phyloP scores from a whole-genome alignment of 306 rosid species.

The Vigna angularis region DNA sequence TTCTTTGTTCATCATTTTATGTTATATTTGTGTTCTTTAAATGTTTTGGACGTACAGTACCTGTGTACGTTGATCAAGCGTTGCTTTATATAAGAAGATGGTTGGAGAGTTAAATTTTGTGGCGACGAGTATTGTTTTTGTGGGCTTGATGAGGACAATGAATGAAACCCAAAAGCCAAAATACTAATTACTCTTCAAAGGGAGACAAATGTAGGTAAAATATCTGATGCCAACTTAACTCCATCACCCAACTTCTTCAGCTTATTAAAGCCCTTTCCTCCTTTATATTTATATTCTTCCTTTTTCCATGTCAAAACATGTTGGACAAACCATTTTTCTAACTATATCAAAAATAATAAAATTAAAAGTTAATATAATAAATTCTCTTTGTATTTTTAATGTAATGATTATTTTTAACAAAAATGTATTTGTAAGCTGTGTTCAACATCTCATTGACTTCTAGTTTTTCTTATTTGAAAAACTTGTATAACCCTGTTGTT shows the following conservation, averaged over 20 bases:
- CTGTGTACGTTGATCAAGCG: neutral
- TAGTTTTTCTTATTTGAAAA: too few relatives aligned
- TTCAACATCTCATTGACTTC: neutral
- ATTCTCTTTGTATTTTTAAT: neutral
- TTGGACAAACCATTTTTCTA: too few relatives aligned
- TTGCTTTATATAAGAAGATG: neutral
- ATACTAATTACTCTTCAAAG: neutral
- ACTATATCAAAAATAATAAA: neutral
- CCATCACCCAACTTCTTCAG: neutral
- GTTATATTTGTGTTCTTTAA: too few relatives aligned
- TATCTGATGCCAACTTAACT: slow-evolving; percentile 23
- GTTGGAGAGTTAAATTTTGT: too few relatives aligned
- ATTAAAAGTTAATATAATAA: neutral
- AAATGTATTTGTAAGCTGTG: neutral
- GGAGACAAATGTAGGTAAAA: neutral
- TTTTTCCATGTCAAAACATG: neutral
- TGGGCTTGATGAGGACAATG: neutral
- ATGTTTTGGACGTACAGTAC: too few relatives aligned
- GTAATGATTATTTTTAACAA: neutral
- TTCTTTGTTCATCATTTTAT: too few relatives aligned
- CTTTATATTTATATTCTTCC: neutral
- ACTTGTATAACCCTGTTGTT: too few relatives aligned
- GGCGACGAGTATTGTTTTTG: neutral
- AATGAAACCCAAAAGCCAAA: neutral
- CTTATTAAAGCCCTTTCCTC: neutral